Percentiles rank a stretch among this genome's conserved stretches.
Evolutionary conservation across 2,329 filamentous ascomycete genomes (phyloP).

Genomic region (Fusarium coffeatum): DNA sequence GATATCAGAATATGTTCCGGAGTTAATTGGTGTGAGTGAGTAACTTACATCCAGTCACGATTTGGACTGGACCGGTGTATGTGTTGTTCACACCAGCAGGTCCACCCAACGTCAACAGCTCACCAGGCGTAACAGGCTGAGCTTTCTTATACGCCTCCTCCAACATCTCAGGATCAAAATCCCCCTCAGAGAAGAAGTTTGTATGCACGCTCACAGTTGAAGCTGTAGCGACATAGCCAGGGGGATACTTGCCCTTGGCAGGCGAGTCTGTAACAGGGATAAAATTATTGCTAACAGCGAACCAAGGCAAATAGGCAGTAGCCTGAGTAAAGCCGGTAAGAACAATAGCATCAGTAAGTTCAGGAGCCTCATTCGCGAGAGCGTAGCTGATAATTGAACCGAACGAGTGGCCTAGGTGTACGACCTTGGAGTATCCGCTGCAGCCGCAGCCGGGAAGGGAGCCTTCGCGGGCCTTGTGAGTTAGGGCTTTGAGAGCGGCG

Average conservation of each 20-base stretch:
- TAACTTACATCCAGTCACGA: slow-evolving; percentile 66
- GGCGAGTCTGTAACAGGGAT: slow-evolving; percentile 54
- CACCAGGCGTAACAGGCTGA: slow-evolving; percentile 68
- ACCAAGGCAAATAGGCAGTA: slow-evolving; percentile 56
- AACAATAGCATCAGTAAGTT: slow-evolving; percentile 67
- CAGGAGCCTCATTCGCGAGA: slow-evolving; percentile 63
- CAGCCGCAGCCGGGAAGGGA: slow-evolving; percentile 56
- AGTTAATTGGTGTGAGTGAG: not conserved
- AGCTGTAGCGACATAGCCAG: slow-evolving; percentile 65
- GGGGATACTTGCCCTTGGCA: slow-evolving; percentile 51
- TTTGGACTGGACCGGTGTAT: slow-evolving; percentile 66
- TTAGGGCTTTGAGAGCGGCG: slow-evolving; percentile 67
- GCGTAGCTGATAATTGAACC: slow-evolving; percentile 69
- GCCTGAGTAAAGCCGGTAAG: slow-evolving; percentile 70
- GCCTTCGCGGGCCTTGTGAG: slow-evolving; percentile 59
- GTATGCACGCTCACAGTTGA: slow-evolving; percentile 62
- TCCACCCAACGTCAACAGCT: slow-evolving; percentile 66
- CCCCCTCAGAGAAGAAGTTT: slow-evolving; percentile 63
- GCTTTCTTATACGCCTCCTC: slow-evolving; percentile 58
- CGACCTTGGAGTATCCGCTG: slow-evolving; percentile 55
- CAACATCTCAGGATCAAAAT: slow-evolving; percentile 67
- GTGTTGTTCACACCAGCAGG: slow-evolving; percentile 49
- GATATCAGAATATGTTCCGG: slow-evolving; percentile 16
- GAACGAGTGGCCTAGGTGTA: slow-evolving; percentile 74
- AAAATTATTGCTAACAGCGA: slow-evolving; percentile 60